A percentile compares a stretch with the other conserved stretches of the same genome.
Evolutionary conservation across 192 early-diverging fungal species (phyloP).

Genomic region (Phycomyces nitens): DNA sequence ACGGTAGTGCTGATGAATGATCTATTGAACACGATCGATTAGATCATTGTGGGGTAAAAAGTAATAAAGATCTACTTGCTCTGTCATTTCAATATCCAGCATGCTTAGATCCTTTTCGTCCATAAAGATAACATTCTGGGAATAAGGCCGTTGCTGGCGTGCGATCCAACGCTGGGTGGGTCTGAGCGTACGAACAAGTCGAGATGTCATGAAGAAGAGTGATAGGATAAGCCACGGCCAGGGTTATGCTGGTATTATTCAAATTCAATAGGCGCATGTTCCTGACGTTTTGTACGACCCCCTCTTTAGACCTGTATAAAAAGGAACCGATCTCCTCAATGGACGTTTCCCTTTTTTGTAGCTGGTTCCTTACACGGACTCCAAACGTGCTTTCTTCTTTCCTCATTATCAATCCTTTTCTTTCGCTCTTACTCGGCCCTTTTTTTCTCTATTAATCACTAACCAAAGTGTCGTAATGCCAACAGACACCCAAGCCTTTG

Average conservation of each 20-base stretch:
- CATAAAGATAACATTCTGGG: constrained; percentile 13
- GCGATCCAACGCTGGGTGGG: neutral
- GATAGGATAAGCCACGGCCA: neutral
- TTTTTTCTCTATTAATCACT: neutral
- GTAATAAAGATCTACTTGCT: neutral
- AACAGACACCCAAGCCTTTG: constrained; percentile 24
- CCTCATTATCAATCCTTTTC: neutral
- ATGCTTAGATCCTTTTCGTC: constrained; percentile 3
- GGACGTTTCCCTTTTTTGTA: neutral
- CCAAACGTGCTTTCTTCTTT: no score
- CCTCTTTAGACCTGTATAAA: constrained; percentile 3
- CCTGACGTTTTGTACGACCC: neutral
- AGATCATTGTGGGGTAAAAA: neutral
- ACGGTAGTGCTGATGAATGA: neutral
- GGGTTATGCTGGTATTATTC: neutral
- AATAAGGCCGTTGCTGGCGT: neutral
- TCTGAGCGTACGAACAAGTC: neutral
- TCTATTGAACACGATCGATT: neutral
- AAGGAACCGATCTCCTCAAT: constrained; percentile 1
- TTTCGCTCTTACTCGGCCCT: neutral
- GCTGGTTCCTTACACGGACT: neutral
- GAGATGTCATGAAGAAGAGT: neutral
- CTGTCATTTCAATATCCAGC: neutral
- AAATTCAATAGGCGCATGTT: neutral
- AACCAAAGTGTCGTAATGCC: neutral